Evolutionary conservation across 2,329 filamentous ascomycete species (phyloP).

Genomic region (Daldinia eschscholtzii): DNA sequence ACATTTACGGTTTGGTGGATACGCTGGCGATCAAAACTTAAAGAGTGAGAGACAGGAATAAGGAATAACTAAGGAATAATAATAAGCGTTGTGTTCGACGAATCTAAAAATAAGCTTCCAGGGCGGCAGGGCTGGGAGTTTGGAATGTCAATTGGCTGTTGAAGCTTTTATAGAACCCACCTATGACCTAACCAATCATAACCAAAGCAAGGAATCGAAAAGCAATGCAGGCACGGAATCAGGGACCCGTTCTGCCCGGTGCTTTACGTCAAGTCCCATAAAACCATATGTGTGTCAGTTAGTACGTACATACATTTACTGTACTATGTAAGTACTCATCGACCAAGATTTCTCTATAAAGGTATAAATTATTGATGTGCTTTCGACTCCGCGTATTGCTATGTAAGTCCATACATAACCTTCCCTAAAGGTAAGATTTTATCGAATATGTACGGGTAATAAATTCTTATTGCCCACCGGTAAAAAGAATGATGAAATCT

Average conservation of each 20-base stretch:
- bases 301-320: not conserved
- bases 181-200: slow-evolving; percentile 18
- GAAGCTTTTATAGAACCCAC: slow-evolving; percentile 29
- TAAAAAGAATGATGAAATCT: not conserved
- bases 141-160: slow-evolving; percentile 24
- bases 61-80: not conserved
- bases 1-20: not conserved
- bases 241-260: slow-evolving; percentile 9
- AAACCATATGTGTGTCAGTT: not conserved
- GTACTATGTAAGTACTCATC: not conserved
- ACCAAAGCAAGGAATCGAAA: slow-evolving; percentile 11
- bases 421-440: not conserved
- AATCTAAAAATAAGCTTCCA: slow-evolving; percentile 40
- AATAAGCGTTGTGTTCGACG: not conserved
- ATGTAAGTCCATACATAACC: not conserved
- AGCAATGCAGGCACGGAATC: slow-evolving; percentile 14
- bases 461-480: slow-evolving; percentile 17
- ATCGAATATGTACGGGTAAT: slow-evolving; percentile 25
- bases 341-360: slow-evolving; percentile 4
- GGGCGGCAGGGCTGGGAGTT: slow-evolving; percentile 32
- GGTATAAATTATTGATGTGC: slow-evolving; percentile 3
- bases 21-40: slow-evolving; percentile 1
- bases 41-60: not conserved
- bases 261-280: slow-evolving; percentile 8
- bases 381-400: not conserved